Conservation (phyloP, 768 basidiomycete species). For the Amanita phalloides region DNA sequence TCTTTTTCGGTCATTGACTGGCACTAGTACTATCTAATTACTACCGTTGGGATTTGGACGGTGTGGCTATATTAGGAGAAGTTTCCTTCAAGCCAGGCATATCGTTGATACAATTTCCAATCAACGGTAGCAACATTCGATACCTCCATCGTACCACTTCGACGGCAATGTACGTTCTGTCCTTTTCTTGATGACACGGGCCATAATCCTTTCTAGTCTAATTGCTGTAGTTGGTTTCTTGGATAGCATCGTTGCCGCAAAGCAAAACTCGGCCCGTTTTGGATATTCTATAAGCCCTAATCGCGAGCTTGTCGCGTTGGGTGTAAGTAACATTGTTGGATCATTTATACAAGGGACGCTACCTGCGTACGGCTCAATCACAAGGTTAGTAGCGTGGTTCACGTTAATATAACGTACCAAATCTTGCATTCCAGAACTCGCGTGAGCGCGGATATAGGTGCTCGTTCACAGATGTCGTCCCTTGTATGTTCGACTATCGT, state of each 20-base stretch:
- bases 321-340: slow-evolving; percentile 67
- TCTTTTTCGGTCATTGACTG: not conserved
- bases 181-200: not conserved
- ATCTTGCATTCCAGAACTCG: slow-evolving; percentile 39
- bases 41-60: slow-evolving; percentile 65
- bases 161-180: slow-evolving; percentile 54
- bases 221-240: slow-evolving; percentile 84
- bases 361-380: slow-evolving; percentile 90
- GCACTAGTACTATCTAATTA: slow-evolving; percentile 53
- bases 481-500: slow-evolving; percentile 66
- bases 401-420: not conserved
- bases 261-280: slow-evolving; percentile 80
- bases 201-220: slow-evolving; percentile 28
- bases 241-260: slow-evolving; percentile 92
- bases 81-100: slow-evolving; percentile 53
- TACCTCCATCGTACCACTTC: slow-evolving; percentile 75
- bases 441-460: slow-evolving; percentile 88
- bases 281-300: slow-evolving; percentile 89
- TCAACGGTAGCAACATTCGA: slow-evolving; percentile 44
- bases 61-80: slow-evolving; percentile 75
- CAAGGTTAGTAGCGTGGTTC: slow-evolving; percentile 41
- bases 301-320: slow-evolving; percentile 90
- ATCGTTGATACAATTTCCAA: slow-evolving; percentile 65
- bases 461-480: slow-evolving; percentile 82
- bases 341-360: slow-evolving; percentile 84